Conservation (phyloP, 176 grass and related monocot genomes). For the Triticum turgidum region DNA sequence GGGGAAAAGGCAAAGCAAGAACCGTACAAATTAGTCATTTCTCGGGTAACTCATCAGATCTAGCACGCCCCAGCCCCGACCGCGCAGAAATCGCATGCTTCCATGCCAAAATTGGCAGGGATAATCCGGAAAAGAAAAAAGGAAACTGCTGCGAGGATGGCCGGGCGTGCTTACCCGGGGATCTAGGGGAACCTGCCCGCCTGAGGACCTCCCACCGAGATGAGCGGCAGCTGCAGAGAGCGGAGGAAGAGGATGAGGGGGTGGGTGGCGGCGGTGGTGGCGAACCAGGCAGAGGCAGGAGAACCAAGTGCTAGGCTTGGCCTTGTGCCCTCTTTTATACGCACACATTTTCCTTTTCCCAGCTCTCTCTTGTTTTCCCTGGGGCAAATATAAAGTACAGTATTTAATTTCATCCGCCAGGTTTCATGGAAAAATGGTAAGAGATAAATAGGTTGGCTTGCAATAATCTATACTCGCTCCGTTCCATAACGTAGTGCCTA, state of each 20-base stretch:
- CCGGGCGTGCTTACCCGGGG: conserved; percentile 8
- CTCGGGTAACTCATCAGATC: neutral
- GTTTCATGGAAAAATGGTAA: neutral
- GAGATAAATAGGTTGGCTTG: no score
- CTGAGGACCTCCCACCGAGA: conserved; percentile 15
- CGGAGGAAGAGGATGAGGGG: neutral
- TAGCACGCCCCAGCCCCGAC: neutral
- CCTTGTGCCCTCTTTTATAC: conserved; percentile 20
- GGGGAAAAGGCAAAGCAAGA: neutral
- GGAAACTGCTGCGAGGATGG: neutral
- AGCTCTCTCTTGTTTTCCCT: neutral
- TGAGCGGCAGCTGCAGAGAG: neutral
- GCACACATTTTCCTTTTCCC: neutral
- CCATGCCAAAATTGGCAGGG: neutral
- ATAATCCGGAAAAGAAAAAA: neutral
- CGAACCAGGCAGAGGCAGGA: conserved; percentile 1
- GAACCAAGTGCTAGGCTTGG: neutral
- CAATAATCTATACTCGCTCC: no score
- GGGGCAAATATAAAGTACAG: neutral
- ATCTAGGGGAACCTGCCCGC: conserved; percentile 15
- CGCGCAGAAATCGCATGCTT: neutral
- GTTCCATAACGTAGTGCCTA: no score
- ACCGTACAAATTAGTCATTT: neutral
- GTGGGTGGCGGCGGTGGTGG: neutral
- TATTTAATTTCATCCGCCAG: neutral